phyloP scores from a whole-genome alignment of 495 filamentous ascomycete genomes.

The Hypoxylon fuscum region DNA sequence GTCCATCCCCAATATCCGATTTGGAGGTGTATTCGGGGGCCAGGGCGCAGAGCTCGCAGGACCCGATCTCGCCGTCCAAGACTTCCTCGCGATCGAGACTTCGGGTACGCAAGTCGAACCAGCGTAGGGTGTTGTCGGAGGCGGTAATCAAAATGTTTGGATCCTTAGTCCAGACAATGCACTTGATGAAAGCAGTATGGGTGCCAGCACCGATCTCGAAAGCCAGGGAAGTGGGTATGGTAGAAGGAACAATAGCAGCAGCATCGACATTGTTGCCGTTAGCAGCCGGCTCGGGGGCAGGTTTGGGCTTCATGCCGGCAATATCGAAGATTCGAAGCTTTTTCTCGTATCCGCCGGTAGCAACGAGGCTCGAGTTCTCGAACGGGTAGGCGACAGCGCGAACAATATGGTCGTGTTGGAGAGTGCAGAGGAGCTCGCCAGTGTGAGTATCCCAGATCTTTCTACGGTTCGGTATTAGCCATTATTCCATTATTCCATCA shows the following conservation, averaged over 20 bases:
- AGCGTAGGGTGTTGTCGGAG: constrained; percentile 89
- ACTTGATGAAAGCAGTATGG: constrained; percentile 89
- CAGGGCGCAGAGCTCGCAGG: constrained; percentile 81
- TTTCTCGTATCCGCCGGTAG: constrained; percentile 95
- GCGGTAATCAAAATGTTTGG: constrained; percentile 88
- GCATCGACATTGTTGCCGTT: constrained; percentile 28
- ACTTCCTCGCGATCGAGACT: constrained; percentile 73
- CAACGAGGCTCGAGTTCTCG: constrained; percentile 77
- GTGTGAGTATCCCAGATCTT: constrained; percentile 98
- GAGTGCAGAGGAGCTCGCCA: constrained; percentile 86
- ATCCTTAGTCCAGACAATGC: constrained; percentile 89
- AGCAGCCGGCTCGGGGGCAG: constrained; percentile 26
- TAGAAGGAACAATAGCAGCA: constrained; percentile 43
- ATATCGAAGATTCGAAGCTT: constrained; percentile 96
- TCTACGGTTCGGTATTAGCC: constrained; percentile 52
- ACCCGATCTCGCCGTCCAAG: constrained; percentile 85
- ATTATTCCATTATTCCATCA: no score
- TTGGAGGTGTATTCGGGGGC: constrained; percentile 51
- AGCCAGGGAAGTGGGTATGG: constrained; percentile 60
- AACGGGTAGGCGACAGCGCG: constrained; percentile 90
- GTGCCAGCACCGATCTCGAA: constrained; percentile 88
- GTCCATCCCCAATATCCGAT: constrained; percentile 61
- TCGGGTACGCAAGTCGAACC: constrained; percentile 88
- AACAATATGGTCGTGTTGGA: constrained; percentile 93
- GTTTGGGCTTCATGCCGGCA: constrained; percentile 52